These are phyloP conservation scores for Diophrys sp. DNA, from an alignment of 73 alveolate species.

Conservation along the genomic window DNA sequence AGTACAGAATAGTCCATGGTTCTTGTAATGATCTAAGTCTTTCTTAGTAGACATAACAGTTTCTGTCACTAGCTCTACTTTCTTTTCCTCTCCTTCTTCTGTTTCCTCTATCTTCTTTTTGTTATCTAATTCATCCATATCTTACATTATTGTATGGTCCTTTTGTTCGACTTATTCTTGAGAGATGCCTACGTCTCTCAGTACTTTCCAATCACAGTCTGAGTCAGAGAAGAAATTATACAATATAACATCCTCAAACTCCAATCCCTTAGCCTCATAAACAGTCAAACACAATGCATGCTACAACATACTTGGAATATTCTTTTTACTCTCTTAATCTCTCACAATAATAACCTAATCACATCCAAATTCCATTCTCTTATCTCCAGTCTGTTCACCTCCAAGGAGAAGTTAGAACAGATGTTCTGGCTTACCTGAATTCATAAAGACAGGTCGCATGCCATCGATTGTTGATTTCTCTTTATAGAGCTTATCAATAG, in stretches of 20 bases:
- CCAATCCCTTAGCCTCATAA: conserved; percentile 93
- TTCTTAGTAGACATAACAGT: neutral
- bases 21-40: conserved; percentile 26
- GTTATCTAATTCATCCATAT: conserved; percentile 44
- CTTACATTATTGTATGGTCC: conserved; percentile 9
- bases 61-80: conserved; percentile 6
- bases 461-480: conserved; percentile 76
- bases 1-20: conserved; percentile 63
- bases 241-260: conserved; percentile 88
- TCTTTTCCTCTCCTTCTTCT: too few relatives aligned
- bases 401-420: neutral
- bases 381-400: neutral
- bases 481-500: conserved; percentile 73
- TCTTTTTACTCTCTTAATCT: conserved; percentile 67
- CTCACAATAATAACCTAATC: conserved; percentile 79
- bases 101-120: conserved; percentile 17
- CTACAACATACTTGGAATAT: conserved; percentile 62
- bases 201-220: conserved; percentile 53
- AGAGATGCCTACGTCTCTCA: conserved; percentile 26
- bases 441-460: conserved; percentile 61
- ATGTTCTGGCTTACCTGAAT: neutral
- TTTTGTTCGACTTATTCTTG: conserved; percentile 5
- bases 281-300: conserved; percentile 81
- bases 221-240: conserved; percentile 76
- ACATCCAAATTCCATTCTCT: conserved; percentile 68